A percentile compares a stretch with the other conserved stretches of the same genome.
Evolutionary conservation across 1,139 yeast genomes (phyloP).

Genomic region (Sugiyamaella paludigena): DNA sequence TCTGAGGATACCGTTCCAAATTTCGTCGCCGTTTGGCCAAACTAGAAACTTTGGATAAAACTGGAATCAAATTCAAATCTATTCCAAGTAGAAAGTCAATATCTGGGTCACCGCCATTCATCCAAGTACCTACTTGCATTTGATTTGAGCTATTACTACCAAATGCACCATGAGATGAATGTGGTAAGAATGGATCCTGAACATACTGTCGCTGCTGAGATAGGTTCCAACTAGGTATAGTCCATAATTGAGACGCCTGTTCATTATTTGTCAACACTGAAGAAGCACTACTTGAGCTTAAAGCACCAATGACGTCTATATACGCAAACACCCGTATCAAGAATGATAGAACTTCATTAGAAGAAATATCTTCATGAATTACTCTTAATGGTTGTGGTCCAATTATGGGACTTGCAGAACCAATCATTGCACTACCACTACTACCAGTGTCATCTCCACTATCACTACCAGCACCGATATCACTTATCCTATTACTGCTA

Average conservation of each 20-base stretch:
- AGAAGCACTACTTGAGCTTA: conserved; percentile 36
- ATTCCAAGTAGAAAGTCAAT: conserved; percentile 55
- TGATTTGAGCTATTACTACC: too few relatives aligned
- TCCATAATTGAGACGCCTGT: conserved; percentile 30
- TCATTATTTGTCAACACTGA: conserved; percentile 30
- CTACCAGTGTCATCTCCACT: neutral
- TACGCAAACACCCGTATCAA: conserved; percentile 71
- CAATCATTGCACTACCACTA: neutral
- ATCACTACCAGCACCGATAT: neutral
- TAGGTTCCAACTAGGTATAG: conserved; percentile 25
- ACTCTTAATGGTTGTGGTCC: conserved; percentile 32
- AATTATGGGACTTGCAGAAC: conserved; percentile 4
- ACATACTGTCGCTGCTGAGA: conserved; percentile 11
- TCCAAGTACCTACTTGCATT: conserved; percentile 5
- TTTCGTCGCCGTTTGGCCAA: conserved; percentile 40
- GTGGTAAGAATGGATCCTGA: neutral
- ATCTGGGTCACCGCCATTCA: conserved; percentile 28
- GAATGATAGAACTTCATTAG: conserved; percentile 54
- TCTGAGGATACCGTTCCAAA: conserved; percentile 19
- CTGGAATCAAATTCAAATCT: conserved; percentile 51
- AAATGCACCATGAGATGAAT: neutral
- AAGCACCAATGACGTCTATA: conserved; percentile 64
- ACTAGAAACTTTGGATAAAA: conserved; percentile 48
- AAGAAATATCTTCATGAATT: conserved; percentile 27
- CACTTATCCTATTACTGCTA: neutral